Evolutionary conservation across 2,329 filamentous ascomycete species (phyloP), one percentile per base, ranked within the genome.

Genomic region (Nectriaceae sp.): DNA sequence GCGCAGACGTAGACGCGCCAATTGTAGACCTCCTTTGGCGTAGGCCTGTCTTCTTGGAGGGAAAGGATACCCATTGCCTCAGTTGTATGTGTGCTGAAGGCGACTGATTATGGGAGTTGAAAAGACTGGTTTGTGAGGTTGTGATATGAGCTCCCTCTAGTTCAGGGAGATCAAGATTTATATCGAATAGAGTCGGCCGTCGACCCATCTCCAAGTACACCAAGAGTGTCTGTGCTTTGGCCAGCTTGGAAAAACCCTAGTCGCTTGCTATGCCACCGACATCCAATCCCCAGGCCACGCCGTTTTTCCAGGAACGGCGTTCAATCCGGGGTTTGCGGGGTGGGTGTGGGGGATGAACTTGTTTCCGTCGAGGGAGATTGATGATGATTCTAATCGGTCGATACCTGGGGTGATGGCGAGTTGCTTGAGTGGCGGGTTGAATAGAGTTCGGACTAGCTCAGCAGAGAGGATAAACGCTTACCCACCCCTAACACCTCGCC

Each of bases 1-100:
- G 80, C 79, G 55, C 74, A 80, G 21, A 67, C 62, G 60, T 83
- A 83, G 48, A 83, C 77, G 35, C 79, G 75, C 79, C 79, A 83
- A 67, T 83, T 83, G 73, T 83, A 83, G 50, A 83, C 78, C 52
- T 72, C 73, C 56, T 71, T 70, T 4, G 79, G 80, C 67, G 79
- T 83, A 29, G 79, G 77, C 69, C 79, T 65, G 59, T 83, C 79
- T 64, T 83, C 79, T 33, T 75, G 74, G 50, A 82, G 70, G 19
- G 73, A 62, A 45, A 83, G 70, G 54, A 82, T 63, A 52, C 70
- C 70, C 74, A 76, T 76, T 38, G 37, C 63, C 50, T 31, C 26
- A 38, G 26, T 20, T 45, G 24, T 6, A 13, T 6, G 24, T 29
- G 6, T 29, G 24, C 6, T 29, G 24, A 29, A 13, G 13, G n/a